Percentiles rank a stretch among this genome's conserved stretches.
These are phyloP conservation scores for Thelonectria olida DNA, from an alignment of 2,329 filamentous ascomycete species.

Conservation along the genomic window DNA sequence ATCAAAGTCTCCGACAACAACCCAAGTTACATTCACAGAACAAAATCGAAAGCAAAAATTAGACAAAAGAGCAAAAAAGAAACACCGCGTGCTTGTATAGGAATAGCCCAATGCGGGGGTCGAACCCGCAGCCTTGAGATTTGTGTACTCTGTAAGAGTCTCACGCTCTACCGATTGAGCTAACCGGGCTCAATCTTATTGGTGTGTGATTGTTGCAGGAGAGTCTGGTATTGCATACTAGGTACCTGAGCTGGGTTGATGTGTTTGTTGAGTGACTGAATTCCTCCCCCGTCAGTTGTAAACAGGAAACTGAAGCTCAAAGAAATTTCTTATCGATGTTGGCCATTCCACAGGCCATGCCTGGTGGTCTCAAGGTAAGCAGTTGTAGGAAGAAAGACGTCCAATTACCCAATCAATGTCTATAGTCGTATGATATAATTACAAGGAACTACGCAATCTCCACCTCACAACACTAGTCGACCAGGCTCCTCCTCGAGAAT, in stretches of 20 bases:
- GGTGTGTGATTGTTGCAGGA: neutral
- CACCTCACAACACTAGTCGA: constrained; percentile 69
- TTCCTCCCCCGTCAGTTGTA: too few relatives aligned
- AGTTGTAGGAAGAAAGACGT: constrained; percentile 11
- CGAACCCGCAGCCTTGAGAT: constrained; percentile 3
- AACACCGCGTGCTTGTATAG: neutral
- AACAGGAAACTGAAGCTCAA: too few relatives aligned
- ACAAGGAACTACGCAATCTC: constrained; percentile 38
- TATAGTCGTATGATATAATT: constrained; percentile 43
- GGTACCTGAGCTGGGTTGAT: too few relatives aligned
- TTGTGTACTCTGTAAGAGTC: constrained; percentile 1
- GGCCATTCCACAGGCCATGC: too few relatives aligned
- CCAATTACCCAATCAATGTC: constrained; percentile 33
- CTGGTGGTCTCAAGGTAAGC: too few relatives aligned
- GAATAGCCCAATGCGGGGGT: constrained; percentile 1
- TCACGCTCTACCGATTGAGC: constrained; percentile 4
- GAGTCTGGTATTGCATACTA: too few relatives aligned
- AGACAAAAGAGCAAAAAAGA: neutral
- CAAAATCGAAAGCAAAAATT: neutral
- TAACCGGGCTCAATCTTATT: neutral
- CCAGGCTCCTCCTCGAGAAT: constrained; percentile 85
- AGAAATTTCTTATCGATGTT: too few relatives aligned
- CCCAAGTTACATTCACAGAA: neutral
- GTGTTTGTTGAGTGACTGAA: too few relatives aligned
- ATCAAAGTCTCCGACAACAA: neutral